Conservation (phyloP, 208 protist genomes). For the Trypanosoma cruzi region DNA sequence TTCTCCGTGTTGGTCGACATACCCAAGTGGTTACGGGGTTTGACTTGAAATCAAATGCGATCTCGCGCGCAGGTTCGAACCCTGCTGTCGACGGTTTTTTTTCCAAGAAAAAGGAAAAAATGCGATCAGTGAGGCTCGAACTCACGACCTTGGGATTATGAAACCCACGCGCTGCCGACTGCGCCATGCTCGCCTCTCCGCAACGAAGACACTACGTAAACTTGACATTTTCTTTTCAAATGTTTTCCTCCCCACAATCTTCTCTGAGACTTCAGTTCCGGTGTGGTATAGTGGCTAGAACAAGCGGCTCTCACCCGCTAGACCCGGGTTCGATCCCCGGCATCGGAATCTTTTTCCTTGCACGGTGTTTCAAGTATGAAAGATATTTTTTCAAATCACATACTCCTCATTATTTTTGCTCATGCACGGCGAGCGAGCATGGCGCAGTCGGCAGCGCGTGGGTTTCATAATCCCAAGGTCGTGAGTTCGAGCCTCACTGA, state of each 20-base stretch:
- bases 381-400: no score
- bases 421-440: no score
- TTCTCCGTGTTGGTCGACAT: conserved; percentile 75
- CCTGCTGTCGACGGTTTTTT: conserved; percentile 76
- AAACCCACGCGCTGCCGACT: conserved; percentile 95
- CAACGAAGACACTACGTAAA: no score
- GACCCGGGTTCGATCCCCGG: conserved; percentile 94
- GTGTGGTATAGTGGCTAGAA: conserved; percentile 95
- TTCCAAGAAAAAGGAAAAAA: neutral
- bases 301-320: conserved; percentile 93
- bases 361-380: no score
- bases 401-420: no score
- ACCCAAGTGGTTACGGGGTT: conserved; percentile 91
- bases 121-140: conserved; percentile 86
- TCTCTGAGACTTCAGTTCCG: conserved; percentile 33
- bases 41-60: conserved; percentile 90
- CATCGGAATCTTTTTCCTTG: conserved; percentile 66
- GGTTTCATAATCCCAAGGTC: conserved; percentile 96
- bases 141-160: conserved; percentile 96
- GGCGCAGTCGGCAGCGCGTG: conserved; percentile 95
- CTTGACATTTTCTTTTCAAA: no score
- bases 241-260: no score
- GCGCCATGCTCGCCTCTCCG: conserved; percentile 80
- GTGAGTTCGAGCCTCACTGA: conserved; percentile 92
- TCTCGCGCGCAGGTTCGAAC: conserved; percentile 91